Base-by-base conservation (phyloP, 2,329 filamentous ascomycete species). In the Aspergillus niger region DNA sequence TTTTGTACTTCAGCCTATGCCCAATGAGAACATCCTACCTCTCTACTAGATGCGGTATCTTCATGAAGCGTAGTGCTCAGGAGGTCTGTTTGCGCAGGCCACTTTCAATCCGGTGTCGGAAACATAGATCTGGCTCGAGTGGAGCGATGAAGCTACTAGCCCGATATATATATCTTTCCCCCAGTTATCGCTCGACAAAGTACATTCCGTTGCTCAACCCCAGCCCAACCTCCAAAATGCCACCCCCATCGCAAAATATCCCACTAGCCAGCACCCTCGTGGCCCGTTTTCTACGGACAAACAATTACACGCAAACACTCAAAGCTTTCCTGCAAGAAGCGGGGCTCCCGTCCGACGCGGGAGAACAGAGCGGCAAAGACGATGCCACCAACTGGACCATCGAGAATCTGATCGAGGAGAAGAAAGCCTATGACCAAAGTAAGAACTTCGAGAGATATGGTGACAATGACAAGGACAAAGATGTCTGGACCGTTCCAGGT, bases 321-420 rank as follows among this genome's bases (percentile, higher is more conserved):
- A 74, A 80, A 26, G 81, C 80, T n/a, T 88, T 88, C 69, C 75
- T 88, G 58, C 69, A 73, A 50, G 86, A 88, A 71, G 83, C 85
- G 8, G 81, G 79, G 5, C 75, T 88, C 17, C 77, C 83, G 11
- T 63, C 75, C 17, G 80, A 85, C 72, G 80, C 77, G 50, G 86
- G 82, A 64, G 65, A 74, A 58, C 51, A 59, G n/a, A 63, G 61
- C 11, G 66, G 28, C 26, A 55, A 47, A 41, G 41, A 47, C 11
- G 67, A 68, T 10, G 76, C 75, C 52, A 76, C 76, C 30, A 76
- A 80, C 56, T 76, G 86, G 70, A 86, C 85, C 2, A 80, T 88
- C 55, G 85, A 88, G 67, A 76, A 81, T 48, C 76, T 88, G n/a
- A 75, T 88, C 7, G 80, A 86, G 52, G 85, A 88, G 72, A 88